Conservation (phyloP, 2,329 filamentous ascomycete genomes). For the Penicillium sp. region DNA sequence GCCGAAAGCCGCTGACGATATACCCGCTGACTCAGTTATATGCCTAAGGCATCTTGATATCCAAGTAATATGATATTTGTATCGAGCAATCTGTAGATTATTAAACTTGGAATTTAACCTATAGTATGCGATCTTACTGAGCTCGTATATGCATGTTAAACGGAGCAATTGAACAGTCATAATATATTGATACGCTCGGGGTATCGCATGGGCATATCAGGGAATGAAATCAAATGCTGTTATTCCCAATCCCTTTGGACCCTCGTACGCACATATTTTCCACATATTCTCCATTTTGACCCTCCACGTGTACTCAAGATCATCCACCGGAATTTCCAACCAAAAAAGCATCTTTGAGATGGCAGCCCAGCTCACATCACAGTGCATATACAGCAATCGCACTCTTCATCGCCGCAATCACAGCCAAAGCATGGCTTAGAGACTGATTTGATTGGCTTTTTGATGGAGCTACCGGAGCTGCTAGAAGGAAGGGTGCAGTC, state of each 20-base stretch:
- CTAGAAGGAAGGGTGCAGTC: slow-evolving; percentile 35
- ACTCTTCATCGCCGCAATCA: slow-evolving; percentile 42
- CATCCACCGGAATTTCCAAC: background rate
- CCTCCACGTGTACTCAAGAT: background rate
- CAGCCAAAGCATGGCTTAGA: slow-evolving; percentile 44
- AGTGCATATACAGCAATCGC: slow-evolving; percentile 42
- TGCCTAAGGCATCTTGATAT: background rate
- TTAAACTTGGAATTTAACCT: too few species aligned
- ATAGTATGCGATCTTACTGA: too few species aligned
- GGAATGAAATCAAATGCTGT: background rate
- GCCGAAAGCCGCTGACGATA: slow-evolving; percentile 1
- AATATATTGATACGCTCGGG: background rate
- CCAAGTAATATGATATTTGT: background rate
- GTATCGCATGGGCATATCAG: background rate
- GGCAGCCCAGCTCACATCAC: slow-evolving; percentile 34
- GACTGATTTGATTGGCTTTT: slow-evolving; percentile 39
- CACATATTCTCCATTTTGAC: too few species aligned
- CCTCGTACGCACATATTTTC: too few species aligned
- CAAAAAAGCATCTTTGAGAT: background rate
- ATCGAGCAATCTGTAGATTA: too few species aligned
- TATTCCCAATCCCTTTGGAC: background rate
- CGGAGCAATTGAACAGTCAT: background rate
- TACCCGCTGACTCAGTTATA: background rate
- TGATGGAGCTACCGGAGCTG: slow-evolving; percentile 36
- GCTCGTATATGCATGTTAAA: background rate